Base-by-base conservation (phyloP, 2,329 filamentous ascomycete species). In the Ceratocystis cubensis region DNA sequence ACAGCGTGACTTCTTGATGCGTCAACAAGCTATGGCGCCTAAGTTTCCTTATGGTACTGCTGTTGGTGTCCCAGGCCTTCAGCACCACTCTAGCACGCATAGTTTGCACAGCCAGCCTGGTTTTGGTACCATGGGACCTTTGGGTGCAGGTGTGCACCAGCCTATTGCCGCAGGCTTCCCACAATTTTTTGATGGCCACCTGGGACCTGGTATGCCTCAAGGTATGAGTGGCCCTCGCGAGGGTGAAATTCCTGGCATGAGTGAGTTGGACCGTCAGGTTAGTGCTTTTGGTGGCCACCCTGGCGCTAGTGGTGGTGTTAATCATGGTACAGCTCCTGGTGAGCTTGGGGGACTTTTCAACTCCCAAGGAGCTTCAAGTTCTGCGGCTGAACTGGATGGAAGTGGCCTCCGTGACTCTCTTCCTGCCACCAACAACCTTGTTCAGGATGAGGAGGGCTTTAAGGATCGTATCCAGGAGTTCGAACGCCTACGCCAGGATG, bases 71-170 rank as follows among this genome's bases (percentile, higher is more conserved):
- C 69, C 69, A 71, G 59, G 71, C 66, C 81, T 97, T 7, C 91
- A 97, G 72, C 94, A 97, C 73, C 92, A 97, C 73, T 92, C 91
- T 0, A 97, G 93, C 73, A 90, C 91, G 7, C 93, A 97, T 71
- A 97, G 93, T 73, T 82, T 99, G 68, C 94, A 99, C 73, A 96
- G 91, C 74, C 94, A 99, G 76, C 93, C 93, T 25, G 97, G 93
- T 76, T 96, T 94, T 73, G 91, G 93, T 20, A 96, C 89, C 76
- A 95, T 99, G 70, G 95, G 91, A n/a, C 91, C 92, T 1, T 84
- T 88, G 67, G 85, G 84, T 10, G 22, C 28, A n/a, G 53, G 53
- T 7, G 85, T 80, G 71, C 76, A 73, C 41, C 68, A 67, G 50
- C 63, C 68, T 20, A 59, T 69, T 17, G 68, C 41, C 30, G 64